Percentiles rank a stretch among this genome's conserved stretches.
phyloP scores from a whole-genome alignment of 441 rosid genomes.

The Melianthus villosus region DNA sequence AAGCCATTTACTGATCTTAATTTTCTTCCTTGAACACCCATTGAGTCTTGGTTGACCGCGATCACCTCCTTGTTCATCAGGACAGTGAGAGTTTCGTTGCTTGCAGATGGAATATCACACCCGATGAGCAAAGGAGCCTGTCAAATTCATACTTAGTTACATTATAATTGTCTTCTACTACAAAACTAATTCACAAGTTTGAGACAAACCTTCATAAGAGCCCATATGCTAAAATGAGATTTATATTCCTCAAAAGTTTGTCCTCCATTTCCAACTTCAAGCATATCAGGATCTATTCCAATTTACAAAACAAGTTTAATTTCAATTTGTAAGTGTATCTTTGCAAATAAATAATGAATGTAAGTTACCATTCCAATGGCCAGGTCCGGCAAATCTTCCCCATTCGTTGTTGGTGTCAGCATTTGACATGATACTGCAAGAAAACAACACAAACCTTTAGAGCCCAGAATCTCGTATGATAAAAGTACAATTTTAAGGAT shows the following conservation, averaged over 20 bases:
- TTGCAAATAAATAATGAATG: no score
- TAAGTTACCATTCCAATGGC: slow-evolving; percentile 22
- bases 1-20: slow-evolving; percentile 13
- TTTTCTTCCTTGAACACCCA: slow-evolving; percentile 24
- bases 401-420: slow-evolving; percentile 24
- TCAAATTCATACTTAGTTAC: neutral
- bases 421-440: slow-evolving; percentile 16
- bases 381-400: slow-evolving; percentile 25
- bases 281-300: slow-evolving; percentile 27
- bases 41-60: slow-evolving; percentile 18
- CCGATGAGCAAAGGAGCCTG: slow-evolving; percentile 26
- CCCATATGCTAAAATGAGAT: slow-evolving; percentile 26
- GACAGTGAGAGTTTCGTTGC: slow-evolving; percentile 17
- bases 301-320: no score
- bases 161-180: neutral
- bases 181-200: neutral
- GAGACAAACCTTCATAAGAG: slow-evolving; percentile 16
- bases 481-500: no score
- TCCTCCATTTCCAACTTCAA: slow-evolving; percentile 29
- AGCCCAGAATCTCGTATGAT: no score
- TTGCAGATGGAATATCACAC: slow-evolving; percentile 17
- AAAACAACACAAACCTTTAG: neutral
- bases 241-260: slow-evolving; percentile 18
- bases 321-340: no score
- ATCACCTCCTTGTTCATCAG: slow-evolving; percentile 22